Base-by-base conservation (phyloP, 345 rosid genomes). In the Bretschneidera sinensis region DNA sequence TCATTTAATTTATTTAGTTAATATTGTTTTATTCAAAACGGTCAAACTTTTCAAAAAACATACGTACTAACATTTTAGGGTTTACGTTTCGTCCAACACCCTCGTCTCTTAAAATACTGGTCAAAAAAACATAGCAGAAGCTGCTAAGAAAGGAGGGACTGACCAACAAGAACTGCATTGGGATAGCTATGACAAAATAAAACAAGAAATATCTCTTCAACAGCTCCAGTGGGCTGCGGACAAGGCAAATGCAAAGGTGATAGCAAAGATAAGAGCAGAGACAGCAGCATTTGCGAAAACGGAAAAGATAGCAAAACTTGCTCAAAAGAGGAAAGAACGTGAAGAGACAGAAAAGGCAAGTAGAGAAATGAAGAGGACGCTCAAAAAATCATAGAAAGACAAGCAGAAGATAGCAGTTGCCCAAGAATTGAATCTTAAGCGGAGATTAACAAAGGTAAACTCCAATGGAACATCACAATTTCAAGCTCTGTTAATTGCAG, bases 141-240 rank as follows among this genome's bases (percentile, higher is more conserved):
- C 86, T 66, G 92, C 97, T 54, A 85, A 76, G 75, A 77, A 67
- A 68, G 95, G 97, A 72, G 81, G 83, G 60, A 69, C 4, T 47
- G 84, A 73, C n/a, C 76, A 85, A 59, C 57, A 63, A 49, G 85
- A 79, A 70, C 84, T 87, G 24, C 75, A 79, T 0, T 92, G 95
- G 96, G 81, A 89, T 60, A 83, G 97, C 65, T 83, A 82, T 63
- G 83, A 85, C 10, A 76, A 58, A 56, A 70, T 80, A 17, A 69
- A 72, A 70, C 73, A 74, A 67, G 87, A 85, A 72, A 62, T 85
- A 51, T 64, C 60, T 61, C 62, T 65, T 61, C 79, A 78, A 65
- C 76, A 74, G 68, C 80, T 79, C 56, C 71, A 71, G 24, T 48
- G 62, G 63, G 74, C 71, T 57, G 72, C 63, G 47, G 87, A 81